Percentiles rank a stretch among this genome's conserved stretches.
Conservation (phyloP, 352 stramenopile species). For the Phytophthora pisi region DNA sequence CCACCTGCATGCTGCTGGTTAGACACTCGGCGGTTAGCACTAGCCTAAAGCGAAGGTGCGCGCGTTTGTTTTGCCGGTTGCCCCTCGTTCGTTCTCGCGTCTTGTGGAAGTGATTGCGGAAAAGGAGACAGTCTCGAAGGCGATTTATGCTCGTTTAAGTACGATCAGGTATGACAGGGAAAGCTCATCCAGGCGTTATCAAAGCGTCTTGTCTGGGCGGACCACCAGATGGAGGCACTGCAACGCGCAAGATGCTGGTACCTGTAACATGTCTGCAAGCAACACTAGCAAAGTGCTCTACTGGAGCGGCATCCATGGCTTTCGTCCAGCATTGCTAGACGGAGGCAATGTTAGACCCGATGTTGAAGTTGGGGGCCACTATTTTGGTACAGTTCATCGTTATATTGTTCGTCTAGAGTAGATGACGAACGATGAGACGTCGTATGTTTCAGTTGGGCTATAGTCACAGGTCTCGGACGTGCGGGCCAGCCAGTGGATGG, state of each 20-base stretch:
- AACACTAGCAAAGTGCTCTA: too few relatives aligned
- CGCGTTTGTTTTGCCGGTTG: not conserved
- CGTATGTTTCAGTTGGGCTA: not conserved
- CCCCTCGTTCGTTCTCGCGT: not conserved
- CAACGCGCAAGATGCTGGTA: too few relatives aligned
- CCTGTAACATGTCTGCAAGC: too few relatives aligned
- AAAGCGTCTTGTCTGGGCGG: too few relatives aligned
- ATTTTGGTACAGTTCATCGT: too few relatives aligned
- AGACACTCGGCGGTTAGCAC: not conserved
- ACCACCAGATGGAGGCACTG: not conserved
- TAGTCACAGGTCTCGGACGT: not conserved
- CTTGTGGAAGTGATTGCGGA: not conserved
- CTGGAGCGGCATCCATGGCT: too few relatives aligned
- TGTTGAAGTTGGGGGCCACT: too few relatives aligned
- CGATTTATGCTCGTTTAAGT: not conserved
- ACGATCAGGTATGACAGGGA: not conserved
- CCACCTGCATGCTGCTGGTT: conserved; percentile 31
- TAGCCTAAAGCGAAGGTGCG: not conserved
- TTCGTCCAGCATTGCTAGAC: not conserved
- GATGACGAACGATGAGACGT: not conserved
- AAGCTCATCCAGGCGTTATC: too few relatives aligned
- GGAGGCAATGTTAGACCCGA: not conserved
- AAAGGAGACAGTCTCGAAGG: not conserved
- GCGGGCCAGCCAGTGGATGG: not conserved
- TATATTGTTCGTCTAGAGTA: too few relatives aligned